These are phyloP conservation scores for Penicillium decumbens DNA, from an alignment of 2,329 filamentous ascomycete species.

Conservation along the genomic window DNA sequence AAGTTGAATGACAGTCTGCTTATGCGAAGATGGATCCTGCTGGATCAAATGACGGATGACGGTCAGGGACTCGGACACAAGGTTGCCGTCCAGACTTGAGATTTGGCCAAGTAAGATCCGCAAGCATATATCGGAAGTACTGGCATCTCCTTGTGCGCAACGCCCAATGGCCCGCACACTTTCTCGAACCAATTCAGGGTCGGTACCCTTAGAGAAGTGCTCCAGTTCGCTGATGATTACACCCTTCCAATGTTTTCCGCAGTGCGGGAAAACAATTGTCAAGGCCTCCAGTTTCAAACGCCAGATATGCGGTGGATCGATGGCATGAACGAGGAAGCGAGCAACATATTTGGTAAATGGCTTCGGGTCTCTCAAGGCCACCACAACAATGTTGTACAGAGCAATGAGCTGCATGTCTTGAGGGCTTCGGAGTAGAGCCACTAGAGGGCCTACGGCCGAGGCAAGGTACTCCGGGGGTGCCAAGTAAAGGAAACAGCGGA, in stretches of 20 bases:
- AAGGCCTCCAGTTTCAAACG: constrained; percentile 86
- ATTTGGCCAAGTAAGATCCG: constrained; percentile 80
- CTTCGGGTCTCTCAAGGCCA: constrained; percentile 69
- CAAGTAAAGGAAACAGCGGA: constrained; percentile 77
- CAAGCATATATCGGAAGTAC: constrained; percentile 72
- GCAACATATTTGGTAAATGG: constrained; percentile 84
- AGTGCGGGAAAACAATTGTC: constrained; percentile 84
- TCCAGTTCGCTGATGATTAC: constrained; percentile 89
- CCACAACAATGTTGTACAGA: constrained; percentile 91
- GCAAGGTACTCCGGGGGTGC: constrained; percentile 73
- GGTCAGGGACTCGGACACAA: constrained; percentile 88
- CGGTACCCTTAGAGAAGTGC: constrained; percentile 74
- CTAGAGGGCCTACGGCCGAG: constrained; percentile 72
- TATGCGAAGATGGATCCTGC: constrained; percentile 74
- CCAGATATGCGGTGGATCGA: constrained; percentile 78
- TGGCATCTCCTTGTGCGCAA: constrained; percentile 73
- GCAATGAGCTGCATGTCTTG: constrained; percentile 86
- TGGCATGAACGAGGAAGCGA: constrained; percentile 80
- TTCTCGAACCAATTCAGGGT: constrained; percentile 76
- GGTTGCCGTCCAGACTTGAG: constrained; percentile 75
- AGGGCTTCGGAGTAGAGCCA: constrained; percentile 77
- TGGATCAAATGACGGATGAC: constrained; percentile 96
- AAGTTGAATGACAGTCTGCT: constrained; percentile 77
- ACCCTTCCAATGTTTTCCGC: constrained; percentile 69
- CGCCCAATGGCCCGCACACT: constrained; percentile 89